Percentiles rank a stretch among this genome's conserved stretches.
Conservation (phyloP, 176 grass and related monocot genomes). For the Tillandsia leiboldiana region DNA sequence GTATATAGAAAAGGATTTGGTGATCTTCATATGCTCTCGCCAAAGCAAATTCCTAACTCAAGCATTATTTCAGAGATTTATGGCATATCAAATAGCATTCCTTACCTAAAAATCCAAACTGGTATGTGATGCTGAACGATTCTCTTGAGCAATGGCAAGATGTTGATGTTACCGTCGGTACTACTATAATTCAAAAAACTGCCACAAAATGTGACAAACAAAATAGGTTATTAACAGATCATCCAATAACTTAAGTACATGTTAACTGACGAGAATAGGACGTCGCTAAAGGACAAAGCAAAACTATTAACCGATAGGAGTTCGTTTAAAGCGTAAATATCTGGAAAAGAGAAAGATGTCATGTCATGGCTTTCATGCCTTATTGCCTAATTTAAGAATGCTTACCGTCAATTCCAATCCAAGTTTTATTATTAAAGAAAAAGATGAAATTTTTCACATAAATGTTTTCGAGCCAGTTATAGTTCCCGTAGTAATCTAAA, state of each 20-base stretch:
- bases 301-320: neutral
- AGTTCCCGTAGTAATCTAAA: neutral
- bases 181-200: constrained; percentile 83
- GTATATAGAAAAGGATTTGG: constrained; percentile 3
- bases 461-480: neutral
- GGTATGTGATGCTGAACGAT: constrained; percentile 79
- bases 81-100: neutral
- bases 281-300: too few relatives aligned
- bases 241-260: too few relatives aligned
- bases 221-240: too few relatives aligned
- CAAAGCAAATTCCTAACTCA: neutral
- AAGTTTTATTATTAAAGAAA: neutral
- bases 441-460: neutral
- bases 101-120: constrained; percentile 90
- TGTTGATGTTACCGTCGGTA: constrained; percentile 68
- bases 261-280: too few relatives aligned
- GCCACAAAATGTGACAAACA: constrained; percentile 14
- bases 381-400: neutral
- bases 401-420: neutral
- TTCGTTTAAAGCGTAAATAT: neutral
- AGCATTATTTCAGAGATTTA: neutral
- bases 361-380: neutral
- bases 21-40: constrained; percentile 8
- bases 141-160: constrained; percentile 73
- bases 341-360: neutral